Evolutionary conservation across 1,139 yeast species (phyloP).

Genomic region (Eremothecium sinecaudum): DNA sequence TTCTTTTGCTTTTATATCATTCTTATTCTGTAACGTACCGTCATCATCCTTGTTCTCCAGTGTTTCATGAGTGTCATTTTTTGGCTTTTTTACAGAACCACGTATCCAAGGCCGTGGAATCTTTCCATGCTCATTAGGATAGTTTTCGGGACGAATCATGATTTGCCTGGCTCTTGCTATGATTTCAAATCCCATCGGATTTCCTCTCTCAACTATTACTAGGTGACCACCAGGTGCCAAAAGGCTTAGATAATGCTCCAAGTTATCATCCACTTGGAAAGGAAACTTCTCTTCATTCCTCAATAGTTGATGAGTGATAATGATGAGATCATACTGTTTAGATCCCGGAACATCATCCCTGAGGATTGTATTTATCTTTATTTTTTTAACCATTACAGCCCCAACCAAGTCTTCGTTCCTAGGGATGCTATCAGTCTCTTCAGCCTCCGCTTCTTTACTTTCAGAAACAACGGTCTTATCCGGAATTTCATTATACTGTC

Average conservation of each 20-base stretch:
- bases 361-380: conserved; percentile 46
- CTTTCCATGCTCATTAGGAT: conserved; percentile 46
- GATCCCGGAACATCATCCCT: conserved; percentile 41
- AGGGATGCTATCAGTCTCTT: conserved; percentile 18
- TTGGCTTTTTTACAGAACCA: conserved; percentile 38
- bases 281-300: conserved; percentile 56
- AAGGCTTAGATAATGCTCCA: conserved; percentile 51
- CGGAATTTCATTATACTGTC: conserved; percentile 51
- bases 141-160: conserved; percentile 73
- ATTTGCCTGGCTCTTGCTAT: conserved; percentile 86
- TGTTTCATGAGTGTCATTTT: too few relatives aligned
- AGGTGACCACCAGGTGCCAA: conserved; percentile 72
- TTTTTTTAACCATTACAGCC: conserved; percentile 48
- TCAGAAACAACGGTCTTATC: conserved; percentile 15
- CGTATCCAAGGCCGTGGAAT: conserved; percentile 63
- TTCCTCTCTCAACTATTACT: conserved; percentile 78
- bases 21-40: conserved; percentile 17
- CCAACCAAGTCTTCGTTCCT: conserved; percentile 39
- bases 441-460: conserved; percentile 16
- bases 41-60: background rate
- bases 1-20: conserved; percentile 16
- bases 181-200: conserved; percentile 78
- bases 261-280: conserved; percentile 57
- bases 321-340: conserved; percentile 64
- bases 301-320: conserved; percentile 71